phyloP scores from a whole-genome alignment of 331 rosid species.

The Malus hybrid region DNA sequence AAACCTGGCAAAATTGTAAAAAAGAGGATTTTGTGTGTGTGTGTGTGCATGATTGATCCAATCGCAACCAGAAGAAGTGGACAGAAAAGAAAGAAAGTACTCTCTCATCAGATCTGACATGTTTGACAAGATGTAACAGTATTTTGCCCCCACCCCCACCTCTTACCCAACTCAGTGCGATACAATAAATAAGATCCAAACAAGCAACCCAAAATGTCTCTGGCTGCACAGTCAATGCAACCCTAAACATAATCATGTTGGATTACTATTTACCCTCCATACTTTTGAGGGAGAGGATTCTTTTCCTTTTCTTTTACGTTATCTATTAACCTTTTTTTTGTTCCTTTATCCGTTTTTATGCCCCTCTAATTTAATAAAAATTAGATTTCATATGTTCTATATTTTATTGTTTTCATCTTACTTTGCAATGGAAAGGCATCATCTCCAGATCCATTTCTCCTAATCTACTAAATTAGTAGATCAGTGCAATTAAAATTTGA shows the following conservation, averaged over 20 bases:
- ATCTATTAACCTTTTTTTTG: neutral
- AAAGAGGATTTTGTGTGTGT: neutral
- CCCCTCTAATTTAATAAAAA: too few relatives aligned
- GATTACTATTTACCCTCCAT: slow-evolving; percentile 2
- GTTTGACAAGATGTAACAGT: slow-evolving; percentile 27
- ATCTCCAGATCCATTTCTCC: too few relatives aligned
- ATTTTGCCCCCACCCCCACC: neutral
- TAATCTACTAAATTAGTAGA: too few relatives aligned
- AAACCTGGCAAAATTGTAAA: slow-evolving; percentile 19
- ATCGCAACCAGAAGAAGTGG: slow-evolving; percentile 13
- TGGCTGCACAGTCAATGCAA: neutral
- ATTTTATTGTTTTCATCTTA: too few relatives aligned
- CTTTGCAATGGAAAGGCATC: too few relatives aligned
- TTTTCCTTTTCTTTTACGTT: neutral
- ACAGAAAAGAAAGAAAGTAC: slow-evolving; percentile 7
- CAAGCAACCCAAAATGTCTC: neutral
- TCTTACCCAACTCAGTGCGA: slow-evolving; percentile 1
- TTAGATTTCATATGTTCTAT: too few relatives aligned
- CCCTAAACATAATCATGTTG: slow-evolving; percentile 4
- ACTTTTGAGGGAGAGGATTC: neutral
- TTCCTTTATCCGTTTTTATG: neutral
- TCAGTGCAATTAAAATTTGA: too few relatives aligned
- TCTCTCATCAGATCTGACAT: slow-evolving; percentile 21
- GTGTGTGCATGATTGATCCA: slow-evolving; percentile 11
- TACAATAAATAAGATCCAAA: neutral